These are phyloP conservation scores for Cryptomeria japonica DNA, from an alignment of 75 land plant species.

Conservation along the genomic window DNA sequence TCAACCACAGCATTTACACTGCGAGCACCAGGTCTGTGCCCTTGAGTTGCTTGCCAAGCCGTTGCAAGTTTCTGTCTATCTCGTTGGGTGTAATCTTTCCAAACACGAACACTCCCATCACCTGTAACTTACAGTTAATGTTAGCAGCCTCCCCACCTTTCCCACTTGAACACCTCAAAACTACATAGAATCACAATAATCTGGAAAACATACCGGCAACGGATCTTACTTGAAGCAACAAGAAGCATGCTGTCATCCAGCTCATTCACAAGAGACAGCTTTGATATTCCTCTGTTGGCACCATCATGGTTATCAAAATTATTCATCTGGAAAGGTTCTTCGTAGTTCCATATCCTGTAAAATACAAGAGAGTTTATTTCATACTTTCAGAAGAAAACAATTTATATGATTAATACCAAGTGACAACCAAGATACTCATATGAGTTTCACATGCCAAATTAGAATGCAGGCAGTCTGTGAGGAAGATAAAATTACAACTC, in stretches of 20 bases:
- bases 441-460: neutral
- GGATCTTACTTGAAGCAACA: conserved; percentile 85
- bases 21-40: conserved; percentile 73
- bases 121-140: conserved; percentile 28
- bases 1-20: conserved; percentile 82
- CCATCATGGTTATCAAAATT: conserved; percentile 80
- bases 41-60: conserved; percentile 88
- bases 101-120: conserved; percentile 91
- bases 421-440: neutral
- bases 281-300: conserved; percentile 78
- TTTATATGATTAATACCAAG: neutral
- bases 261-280: conserved; percentile 88
- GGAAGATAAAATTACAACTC: neutral
- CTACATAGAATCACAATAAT: neutral
- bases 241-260: conserved; percentile 91
- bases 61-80: conserved; percentile 81
- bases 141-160: neutral
- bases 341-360: conserved; percentile 88
- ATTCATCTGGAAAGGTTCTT: conserved; percentile 60
- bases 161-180: neutral
- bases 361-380: neutral
- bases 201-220: conserved; percentile 11
- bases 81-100: conserved; percentile 80
- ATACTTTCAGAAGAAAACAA: conserved; percentile 1
- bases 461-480: neutral